These are phyloP conservation scores for Fraxinus paxiana DNA, from an alignment of 305 asterid genomes.

Conservation along the genomic window DNA sequence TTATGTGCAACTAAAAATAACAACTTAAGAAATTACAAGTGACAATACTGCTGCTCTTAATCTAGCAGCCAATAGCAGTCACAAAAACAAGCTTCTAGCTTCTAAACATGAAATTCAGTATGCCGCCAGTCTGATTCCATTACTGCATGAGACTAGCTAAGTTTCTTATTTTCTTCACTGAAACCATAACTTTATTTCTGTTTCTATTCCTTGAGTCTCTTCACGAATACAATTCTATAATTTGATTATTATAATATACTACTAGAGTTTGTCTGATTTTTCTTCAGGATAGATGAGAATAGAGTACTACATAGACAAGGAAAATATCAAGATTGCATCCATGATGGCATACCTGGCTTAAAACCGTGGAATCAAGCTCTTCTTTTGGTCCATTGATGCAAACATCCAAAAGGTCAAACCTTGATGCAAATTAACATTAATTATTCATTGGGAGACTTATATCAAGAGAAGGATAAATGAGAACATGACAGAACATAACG, in stretches of 20 bases:
- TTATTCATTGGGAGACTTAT: conserved; percentile 16
- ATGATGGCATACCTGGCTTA: conserved; percentile 70
- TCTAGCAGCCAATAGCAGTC: background rate
- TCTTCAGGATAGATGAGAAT: background rate
- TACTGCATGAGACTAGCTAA: background rate
- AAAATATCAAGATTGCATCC: background rate
- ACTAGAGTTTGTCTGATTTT: background rate
- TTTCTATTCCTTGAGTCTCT: background rate
- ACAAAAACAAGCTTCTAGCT: background rate
- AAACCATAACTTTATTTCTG: background rate
- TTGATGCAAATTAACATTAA: conserved; percentile 26
- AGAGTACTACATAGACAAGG: conserved; percentile 6
- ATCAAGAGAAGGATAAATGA: background rate
- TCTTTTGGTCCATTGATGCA: conserved; percentile 93
- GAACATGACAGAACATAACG: conserved; percentile 15
- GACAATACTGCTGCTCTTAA: background rate
- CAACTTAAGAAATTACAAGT: background rate
- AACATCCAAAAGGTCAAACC: conserved; percentile 85
- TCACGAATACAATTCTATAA: background rate
- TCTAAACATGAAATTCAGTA: background rate
- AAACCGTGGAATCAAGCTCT: conserved; percentile 85
- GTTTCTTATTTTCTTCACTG: background rate
- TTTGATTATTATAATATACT: background rate
- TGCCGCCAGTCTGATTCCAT: background rate
- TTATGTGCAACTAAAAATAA: background rate